Base-by-base conservation (phyloP, 2,329 filamentous ascomycete species). In the Plectosphaerella sp. region DNA sequence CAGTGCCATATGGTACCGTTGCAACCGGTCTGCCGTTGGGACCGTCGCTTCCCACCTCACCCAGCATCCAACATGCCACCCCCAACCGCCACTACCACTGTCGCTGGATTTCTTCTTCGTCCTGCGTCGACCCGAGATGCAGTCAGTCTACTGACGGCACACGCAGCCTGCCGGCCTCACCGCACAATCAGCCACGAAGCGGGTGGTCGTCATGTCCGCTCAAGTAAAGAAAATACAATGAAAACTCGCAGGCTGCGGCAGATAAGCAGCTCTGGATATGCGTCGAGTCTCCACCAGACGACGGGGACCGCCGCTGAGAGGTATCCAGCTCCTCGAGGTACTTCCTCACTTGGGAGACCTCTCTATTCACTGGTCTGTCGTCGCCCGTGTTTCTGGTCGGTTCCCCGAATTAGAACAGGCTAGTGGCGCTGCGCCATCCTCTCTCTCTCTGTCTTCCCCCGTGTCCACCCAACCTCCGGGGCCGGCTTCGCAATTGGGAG, bases 341-440 rank as follows among this genome's bases (percentile, higher is more conserved):
- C 20, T 54, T 47, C 33, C 20, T 16, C 48, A n/a, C 25, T 22
- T 16, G 42, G 37, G 35, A 45, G 42, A 49, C 20, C 42, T 33
- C 42, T 33, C 49, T 41, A 33, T 22, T 50, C 28, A 48, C 49
- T 52, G 50, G 54, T 55, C 57, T 58, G 48, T 50, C 51, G 51
- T 50, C 46, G 54, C 67, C 67, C 41, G 35, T 55, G 52, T 50
- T 62, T 41, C 41, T 18, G 16, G n/a, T 43, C 18, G 16, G 18
- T 11, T 43, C n/a, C 41, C 41, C 41, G 65, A 70, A 64, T 71
- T 69, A 71, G 69, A 70, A 71, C 61, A 55, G 60, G 58, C 59
- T 62, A 61, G 61, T 64, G 66, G 41, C 16, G 53, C 66, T 68
- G 66, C 65, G 67, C 65, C 67, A 58, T 64, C 62, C 59, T 65